Percentiles rank a stretch among this genome's conserved stretches.
Conservation (phyloP, 164 flowering plant species). For the Piper betle region DNA sequence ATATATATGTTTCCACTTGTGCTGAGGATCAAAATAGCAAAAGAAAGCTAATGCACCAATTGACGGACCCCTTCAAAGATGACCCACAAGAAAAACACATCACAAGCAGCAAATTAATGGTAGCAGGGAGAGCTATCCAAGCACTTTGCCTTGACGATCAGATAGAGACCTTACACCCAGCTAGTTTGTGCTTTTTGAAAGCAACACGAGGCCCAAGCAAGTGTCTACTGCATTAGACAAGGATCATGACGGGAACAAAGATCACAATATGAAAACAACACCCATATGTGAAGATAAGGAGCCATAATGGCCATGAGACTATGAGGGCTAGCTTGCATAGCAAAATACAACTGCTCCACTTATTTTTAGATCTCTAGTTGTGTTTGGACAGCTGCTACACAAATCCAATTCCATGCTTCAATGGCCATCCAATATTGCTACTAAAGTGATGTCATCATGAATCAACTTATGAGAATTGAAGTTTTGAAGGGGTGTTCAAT, state of each 20-base stretch:
- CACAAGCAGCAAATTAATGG: neutral
- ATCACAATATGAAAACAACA: neutral
- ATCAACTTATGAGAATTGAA: too few species aligned
- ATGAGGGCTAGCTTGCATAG: too few species aligned
- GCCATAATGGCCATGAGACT: neutral
- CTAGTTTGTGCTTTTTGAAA: neutral
- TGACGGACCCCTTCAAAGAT: neutral
- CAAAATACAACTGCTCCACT: too few species aligned
- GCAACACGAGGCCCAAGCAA: neutral
- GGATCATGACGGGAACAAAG: constrained; percentile 1
- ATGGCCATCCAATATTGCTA: too few species aligned
- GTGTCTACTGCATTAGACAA: neutral
- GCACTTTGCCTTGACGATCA: neutral
- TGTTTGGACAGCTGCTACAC: too few species aligned
- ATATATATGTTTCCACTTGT: neutral
- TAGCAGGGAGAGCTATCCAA: neutral
- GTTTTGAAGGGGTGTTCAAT: too few species aligned
- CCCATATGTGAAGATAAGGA: neutral
- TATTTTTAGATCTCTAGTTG: too few species aligned
- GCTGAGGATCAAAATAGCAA: neutral
- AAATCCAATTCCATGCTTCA: too few species aligned
- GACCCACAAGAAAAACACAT: neutral
- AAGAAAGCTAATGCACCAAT: neutral
- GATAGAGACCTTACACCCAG: neutral
- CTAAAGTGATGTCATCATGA: too few species aligned